These are phyloP conservation scores for Grigorovia jiainica DNA, from an alignment of 805 yeast genomes.

Conservation along the genomic window DNA sequence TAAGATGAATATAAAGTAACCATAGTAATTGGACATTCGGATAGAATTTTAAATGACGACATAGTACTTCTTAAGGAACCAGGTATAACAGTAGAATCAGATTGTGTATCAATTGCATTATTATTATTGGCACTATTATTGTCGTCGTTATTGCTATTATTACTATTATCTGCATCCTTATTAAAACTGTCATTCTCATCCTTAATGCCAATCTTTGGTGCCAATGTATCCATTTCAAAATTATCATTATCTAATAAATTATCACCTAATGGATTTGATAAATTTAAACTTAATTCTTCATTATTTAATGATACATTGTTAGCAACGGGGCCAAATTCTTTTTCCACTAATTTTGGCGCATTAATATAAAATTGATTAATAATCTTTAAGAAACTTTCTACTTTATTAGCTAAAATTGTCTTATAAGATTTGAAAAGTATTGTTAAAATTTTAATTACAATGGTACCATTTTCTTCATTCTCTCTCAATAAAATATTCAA, in stretches of 20 bases:
- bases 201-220: not conserved
- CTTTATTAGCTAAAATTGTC: constrained; percentile 53
- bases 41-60: constrained; percentile 79
- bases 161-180: not conserved
- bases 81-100: not conserved
- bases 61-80: constrained; percentile 57
- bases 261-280: constrained; percentile 1
- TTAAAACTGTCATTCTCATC: constrained; percentile 1
- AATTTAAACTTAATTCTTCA: not conserved
- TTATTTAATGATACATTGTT: constrained; percentile 16
- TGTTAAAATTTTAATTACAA: constrained; percentile 81
- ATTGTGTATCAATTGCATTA: not conserved
- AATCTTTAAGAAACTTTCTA: constrained; percentile 67
- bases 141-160: not conserved
- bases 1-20: constrained; percentile 86
- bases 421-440: constrained; percentile 80
- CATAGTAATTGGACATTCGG: constrained; percentile 96
- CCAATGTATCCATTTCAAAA: constrained; percentile 3
- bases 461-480: constrained; percentile 91
- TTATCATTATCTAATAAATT: constrained; percentile 5
- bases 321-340: constrained; percentile 40
- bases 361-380: constrained; percentile 71
- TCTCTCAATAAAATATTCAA: constrained; percentile 57
- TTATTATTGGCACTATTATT: not conserved
- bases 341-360: constrained; percentile 64